A percentile compares a stretch with the other conserved stretches of the same genome.
phyloP scores from a whole-genome alignment of 805 yeast genomes.

The Yamadazyma ubonensis region DNA sequence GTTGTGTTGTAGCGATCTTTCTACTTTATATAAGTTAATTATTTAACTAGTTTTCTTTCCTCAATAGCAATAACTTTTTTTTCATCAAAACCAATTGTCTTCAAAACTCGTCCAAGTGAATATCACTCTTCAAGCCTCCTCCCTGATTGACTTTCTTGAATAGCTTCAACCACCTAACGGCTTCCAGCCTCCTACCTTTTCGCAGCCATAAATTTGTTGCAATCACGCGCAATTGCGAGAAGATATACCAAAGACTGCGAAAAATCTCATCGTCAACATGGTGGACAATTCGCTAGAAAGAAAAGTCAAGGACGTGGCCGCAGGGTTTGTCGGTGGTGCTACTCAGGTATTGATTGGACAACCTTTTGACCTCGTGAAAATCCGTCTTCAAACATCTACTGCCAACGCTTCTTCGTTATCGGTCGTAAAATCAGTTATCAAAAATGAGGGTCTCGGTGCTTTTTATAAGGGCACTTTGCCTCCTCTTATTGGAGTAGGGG shows the following conservation, averaged over 20 bases:
- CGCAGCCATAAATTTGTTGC: constrained; percentile 2
- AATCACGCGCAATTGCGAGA: constrained; percentile 10
- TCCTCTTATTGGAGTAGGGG: constrained; percentile 49
- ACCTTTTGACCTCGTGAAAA: constrained; percentile 46
- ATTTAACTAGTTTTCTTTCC: no score
- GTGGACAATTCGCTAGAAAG: constrained; percentile 37
- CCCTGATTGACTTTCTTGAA: not conserved
- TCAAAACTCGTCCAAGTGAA: no score
- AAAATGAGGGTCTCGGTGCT: constrained; percentile 42
- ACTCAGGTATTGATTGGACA: constrained; percentile 48
- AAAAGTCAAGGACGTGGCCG: constrained; percentile 41
- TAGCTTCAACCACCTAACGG: not conserved
- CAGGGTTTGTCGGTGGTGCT: constrained; percentile 48
- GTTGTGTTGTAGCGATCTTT: no score
- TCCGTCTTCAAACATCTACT: constrained; percentile 40
- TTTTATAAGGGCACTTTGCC: constrained; percentile 47
- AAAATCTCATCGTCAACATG: not conserved
- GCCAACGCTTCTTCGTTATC: constrained; percentile 27
- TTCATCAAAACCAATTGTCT: no score
- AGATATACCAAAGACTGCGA: constrained; percentile 1
- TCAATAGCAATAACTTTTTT: no score
- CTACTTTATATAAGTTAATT: no score
- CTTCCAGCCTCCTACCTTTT: not conserved
- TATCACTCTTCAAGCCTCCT: not conserved
- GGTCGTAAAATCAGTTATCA: constrained; percentile 35